Evolutionary conservation across 192 early-diverging fungal genomes (phyloP), one percentile per base, ranked within the genome.

Genomic region (Linnemannia exigua): DNA sequence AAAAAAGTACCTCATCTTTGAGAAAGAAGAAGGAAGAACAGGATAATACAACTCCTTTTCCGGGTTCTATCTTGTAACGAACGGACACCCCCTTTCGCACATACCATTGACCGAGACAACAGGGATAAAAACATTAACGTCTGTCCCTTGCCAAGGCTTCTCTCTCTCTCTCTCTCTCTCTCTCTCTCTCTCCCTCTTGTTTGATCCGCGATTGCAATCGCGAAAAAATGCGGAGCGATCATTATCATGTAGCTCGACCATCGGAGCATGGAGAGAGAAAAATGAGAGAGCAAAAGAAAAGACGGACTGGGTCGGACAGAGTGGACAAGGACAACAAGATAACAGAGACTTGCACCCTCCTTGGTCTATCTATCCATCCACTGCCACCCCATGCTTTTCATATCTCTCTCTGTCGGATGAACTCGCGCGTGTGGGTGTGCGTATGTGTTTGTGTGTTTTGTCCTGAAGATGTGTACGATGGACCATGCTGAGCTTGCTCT

Each of bases 131-230:
- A 63, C 15, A 22, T 31, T n/a, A 11, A 22, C 41, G 41, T 3
- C 41, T 44, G 12, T 63, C 28, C 58, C 58, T 31, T 25, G 25
- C 58, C 58, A 63, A 31, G 58, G 58, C 58, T 63, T 63, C 25
- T 63, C 58, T 63, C 28, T 25, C 25, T 63, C 28, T 31, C n/a
- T 63, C 52, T 54, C 52, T 25, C 52, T 7, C 58, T 54, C 58
- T 31, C 15, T 63, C 58, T 16, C 48, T 50, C 4, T 17, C 48
- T 63, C 28, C 28, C 15, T 63, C 28, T 3, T 63, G 4, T 33
- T 63, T 63, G 58, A 63, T 63, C 58, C 58, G 58, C 28, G 28
- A 63, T 63, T 25, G 28, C 25, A 63, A 63, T 63, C 28, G 58
- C 58, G 12, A 63, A 63, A 61, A 61, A 63, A 51, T 6, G 28